Percentiles rank a stretch among this genome's conserved stretches.
phyloP scores from a whole-genome alignment of 768 basidiomycete species.

The Gymnopilus junonius region DNA sequence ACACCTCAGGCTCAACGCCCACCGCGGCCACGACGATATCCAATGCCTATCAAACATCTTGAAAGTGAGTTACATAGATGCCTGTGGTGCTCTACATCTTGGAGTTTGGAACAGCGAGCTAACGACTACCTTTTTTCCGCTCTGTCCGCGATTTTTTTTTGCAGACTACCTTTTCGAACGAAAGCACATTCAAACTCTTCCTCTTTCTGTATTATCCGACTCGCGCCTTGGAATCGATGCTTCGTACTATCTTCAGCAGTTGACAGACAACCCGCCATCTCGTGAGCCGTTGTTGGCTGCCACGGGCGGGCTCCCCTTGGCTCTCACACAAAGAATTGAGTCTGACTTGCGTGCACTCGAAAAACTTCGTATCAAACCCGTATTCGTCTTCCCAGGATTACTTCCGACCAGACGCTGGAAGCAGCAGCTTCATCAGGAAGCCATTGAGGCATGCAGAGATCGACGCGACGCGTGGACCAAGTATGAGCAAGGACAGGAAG shows the following conservation, averaged over 20 bases:
- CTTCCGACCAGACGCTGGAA: conserved; percentile 77
- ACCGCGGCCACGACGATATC: conserved; percentile 24
- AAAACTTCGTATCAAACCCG: conserved; percentile 92
- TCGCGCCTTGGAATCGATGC: conserved; percentile 98
- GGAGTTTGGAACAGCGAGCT: not conserved
- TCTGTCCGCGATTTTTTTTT: conserved; percentile 17
- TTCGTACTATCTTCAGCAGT: conserved; percentile 79
- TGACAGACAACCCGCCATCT: conserved; percentile 76
- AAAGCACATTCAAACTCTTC: conserved; percentile 83
- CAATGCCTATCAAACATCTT: conserved; percentile 83
- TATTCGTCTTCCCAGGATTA: conserved; percentile 97
- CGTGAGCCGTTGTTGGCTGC: conserved; percentile 93
- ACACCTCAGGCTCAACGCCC: conserved; percentile 31
- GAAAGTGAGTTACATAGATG: conserved; percentile 60
- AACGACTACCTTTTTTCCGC: conserved; percentile 13
- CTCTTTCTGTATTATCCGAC: conserved; percentile 82
- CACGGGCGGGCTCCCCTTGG: conserved; percentile 96
- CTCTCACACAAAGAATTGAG: conserved; percentile 87
- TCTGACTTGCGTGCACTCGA: conserved; percentile 89
- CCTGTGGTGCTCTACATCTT: not conserved
- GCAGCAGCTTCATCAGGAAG: conserved; percentile 58
- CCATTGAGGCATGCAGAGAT: conserved; percentile 74
- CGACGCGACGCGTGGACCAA: conserved; percentile 88
- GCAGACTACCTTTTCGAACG: conserved; percentile 86
- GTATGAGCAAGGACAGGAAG: conserved; percentile 93